Evolutionary conservation across 768 basidiomycete genomes (phyloP).

Genomic region (Leucocoprinus birnbaumii): DNA sequence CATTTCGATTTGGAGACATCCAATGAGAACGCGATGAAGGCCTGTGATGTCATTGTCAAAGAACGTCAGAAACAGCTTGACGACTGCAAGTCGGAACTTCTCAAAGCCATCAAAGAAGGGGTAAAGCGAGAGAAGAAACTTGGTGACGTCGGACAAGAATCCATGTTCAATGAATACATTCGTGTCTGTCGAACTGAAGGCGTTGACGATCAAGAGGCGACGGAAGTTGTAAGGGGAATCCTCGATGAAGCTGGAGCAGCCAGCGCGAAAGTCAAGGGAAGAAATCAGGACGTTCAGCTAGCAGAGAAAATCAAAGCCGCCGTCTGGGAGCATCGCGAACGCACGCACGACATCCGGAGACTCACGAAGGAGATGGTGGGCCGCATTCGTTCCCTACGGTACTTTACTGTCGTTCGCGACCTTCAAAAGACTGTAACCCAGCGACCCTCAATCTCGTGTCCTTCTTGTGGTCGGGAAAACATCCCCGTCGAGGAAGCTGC

Average conservation of each 20-base stretch:
- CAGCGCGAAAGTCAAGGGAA: conserved; percentile 42
- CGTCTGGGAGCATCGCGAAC: conserved; percentile 82
- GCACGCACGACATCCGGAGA: conserved; percentile 81
- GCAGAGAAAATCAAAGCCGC: conserved; percentile 56
- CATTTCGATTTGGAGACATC: conserved; percentile 85
- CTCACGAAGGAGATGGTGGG: conserved; percentile 88
- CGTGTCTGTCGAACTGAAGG: conserved; percentile 67
- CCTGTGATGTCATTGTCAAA: conserved; percentile 87
- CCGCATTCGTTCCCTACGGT: conserved; percentile 85
- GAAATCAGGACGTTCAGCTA: conserved; percentile 54
- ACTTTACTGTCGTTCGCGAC: conserved; percentile 89
- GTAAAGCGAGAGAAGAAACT: conserved; percentile 68
- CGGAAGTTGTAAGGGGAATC: conserved; percentile 53
- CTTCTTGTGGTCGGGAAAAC: conserved; percentile 51
- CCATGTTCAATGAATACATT: conserved; percentile 77
- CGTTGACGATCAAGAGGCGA: conserved; percentile 78
- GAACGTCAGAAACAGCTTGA: conserved; percentile 79
- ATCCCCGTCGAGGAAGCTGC: conserved; percentile 69
- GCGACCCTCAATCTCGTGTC: conserved; percentile 60
- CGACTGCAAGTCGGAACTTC: conserved; percentile 74
- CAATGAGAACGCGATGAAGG: conserved; percentile 79
- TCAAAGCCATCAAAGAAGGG: conserved; percentile 60
- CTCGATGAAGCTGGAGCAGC: conserved; percentile 59
- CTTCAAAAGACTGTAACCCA: conserved; percentile 72
- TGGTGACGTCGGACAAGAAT: conserved; percentile 61